Evolutionary conservation across 306 rosid species (phyloP), one percentile per base, ranked within the genome.

Genomic region (Boehmeria nivea): DNA sequence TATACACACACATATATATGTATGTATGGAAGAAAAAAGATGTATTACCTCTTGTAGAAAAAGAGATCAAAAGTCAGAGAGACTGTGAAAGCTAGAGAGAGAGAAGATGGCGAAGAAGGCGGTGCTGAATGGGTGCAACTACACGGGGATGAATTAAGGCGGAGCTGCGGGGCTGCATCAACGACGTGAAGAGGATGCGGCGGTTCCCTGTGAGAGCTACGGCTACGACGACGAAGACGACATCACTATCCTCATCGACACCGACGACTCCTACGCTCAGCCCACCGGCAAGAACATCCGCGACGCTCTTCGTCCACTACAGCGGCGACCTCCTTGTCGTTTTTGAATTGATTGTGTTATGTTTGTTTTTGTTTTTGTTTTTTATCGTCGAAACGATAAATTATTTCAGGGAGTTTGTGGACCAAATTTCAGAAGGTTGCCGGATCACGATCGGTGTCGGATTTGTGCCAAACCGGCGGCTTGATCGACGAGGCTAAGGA

Each of bases 391-490:
- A 60, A 58, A 78, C 83, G 95, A 89, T 71, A n/a, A 94, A 86
- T 38, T 95, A 89, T 46, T 86, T 89, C 78, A 79, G 80, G 62
- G 73, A 40, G 43, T 64, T 74, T 36, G 85, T 89, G 21, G 75
- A 81, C 48, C 67, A 46, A 45, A 79, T 83, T 6, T 85, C 89
- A 1, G 56, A 54, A 34, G 89, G 82, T 48, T 83, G 94, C 49
- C 54, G 54, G 44, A 46, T 89, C 39, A 86, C 93, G 22, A 75
- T 86, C 6, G 82, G n/a, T 86, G 14, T 86, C 97, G 1, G 95
- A 89, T 65, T 89, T 93, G 0, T 86, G 95, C 61, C 89, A 89
- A 57, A 83, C 93, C 14, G 97, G 97, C 15, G 97, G 95, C 17
- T 83, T 89, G 17, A 81, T 89, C 38, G 83, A 75, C 18, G 77